Evolutionary conservation across 2,329 filamentous ascomycete genomes (phyloP), one percentile per base, ranked within the genome.

Genomic region (Chrysosporium keratinophilum): DNA sequence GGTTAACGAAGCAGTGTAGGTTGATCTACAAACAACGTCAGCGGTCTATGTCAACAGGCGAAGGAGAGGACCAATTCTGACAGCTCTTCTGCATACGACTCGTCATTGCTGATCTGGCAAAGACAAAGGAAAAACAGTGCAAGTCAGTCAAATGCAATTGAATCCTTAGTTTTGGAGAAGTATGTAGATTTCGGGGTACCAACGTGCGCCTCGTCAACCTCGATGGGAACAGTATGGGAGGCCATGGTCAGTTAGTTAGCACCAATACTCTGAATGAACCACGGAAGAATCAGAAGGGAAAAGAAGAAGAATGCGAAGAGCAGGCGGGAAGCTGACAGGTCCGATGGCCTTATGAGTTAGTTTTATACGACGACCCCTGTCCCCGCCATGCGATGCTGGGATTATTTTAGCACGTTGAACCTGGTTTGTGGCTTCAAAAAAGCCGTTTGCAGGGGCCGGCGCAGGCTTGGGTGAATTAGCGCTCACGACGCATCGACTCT

Each of bases 1-100:
- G 12, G 50, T 52, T 28, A 52, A 23, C 10, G 50, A 52, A 34
- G 50, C 50, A 3, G 40, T 52, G 35, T 52, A 52, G 11, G 41
- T 5, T 3, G 42, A 45, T 31, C 42, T 45, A 28, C 6, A 20
- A 45, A 12, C 7, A 45, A 5, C 2, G 12, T 45, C 42, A 45
- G 42, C 14, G 23, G 17, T 9, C 14, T 12, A 23, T 28, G 31
- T 44, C 15, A 11, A 31, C 17, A 7, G 12, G 42, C 19, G 19
- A 43, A 14, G 14, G 41, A 43, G 9, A 20, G 14, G 19, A 28
- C 10, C 1, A 44, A 20, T 3, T 45, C 23, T 20, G 10, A 45
- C 42, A 45, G 20, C 7, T 14, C 11, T 11, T 45, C 42, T 33
- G 14, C 12, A 10, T 45, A 45, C 11, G 5, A 9, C 33, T 45